phyloP scores from a whole-genome alignment of 306 rosid species.

The Quercus engelmannii region DNA sequence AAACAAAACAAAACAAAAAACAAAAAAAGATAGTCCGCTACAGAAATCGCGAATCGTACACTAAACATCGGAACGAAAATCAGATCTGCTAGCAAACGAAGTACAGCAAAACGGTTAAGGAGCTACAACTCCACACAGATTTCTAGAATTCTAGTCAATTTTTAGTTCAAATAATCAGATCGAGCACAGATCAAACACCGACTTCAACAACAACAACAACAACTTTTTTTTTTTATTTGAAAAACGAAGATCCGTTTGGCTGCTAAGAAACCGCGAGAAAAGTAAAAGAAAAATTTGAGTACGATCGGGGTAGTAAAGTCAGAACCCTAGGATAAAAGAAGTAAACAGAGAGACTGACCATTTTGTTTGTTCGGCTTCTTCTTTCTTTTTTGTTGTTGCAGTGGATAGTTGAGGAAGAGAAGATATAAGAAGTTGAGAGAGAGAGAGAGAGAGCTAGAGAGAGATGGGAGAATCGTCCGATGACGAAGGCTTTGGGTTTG shows the following conservation, averaged over 20 bases:
- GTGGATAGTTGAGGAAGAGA: background rate
- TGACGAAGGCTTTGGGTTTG: background rate
- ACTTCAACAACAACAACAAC: background rate
- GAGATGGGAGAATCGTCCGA: conserved; percentile 14
- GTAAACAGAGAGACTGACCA: conserved; percentile 16
- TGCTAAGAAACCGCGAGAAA: background rate
- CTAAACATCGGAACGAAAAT: background rate
- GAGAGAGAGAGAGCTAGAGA: background rate
- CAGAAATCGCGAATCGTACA: background rate
- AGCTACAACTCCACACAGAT: background rate
- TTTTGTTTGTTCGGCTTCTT: background rate
- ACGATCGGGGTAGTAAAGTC: background rate
- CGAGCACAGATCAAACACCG: background rate
- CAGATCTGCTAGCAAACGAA: conserved; percentile 8
- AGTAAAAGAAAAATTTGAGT: background rate
- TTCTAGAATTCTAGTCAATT: background rate
- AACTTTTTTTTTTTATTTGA: background rate
- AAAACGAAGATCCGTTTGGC: background rate
- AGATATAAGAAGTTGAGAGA: background rate
- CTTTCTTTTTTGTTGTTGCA: background rate
- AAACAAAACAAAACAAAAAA: too few species aligned
- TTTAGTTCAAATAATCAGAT: background rate
- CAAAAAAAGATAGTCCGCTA: too few species aligned
- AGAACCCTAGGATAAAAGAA: background rate
- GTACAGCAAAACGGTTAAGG: background rate